phyloP scores from a whole-genome alignment of 176 grass and related monocot genomes.

The Musa itinerans region DNA sequence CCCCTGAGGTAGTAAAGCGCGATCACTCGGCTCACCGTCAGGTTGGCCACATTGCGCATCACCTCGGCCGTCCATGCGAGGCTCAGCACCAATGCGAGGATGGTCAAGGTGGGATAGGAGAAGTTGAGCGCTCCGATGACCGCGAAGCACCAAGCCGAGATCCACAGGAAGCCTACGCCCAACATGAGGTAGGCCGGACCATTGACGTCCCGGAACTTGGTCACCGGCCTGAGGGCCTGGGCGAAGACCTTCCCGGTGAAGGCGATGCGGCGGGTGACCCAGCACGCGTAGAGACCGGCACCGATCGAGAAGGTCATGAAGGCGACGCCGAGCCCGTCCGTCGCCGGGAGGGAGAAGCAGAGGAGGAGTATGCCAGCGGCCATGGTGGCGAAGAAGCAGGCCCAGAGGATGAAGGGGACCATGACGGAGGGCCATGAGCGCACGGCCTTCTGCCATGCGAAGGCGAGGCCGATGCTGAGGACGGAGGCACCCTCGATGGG shows the following conservation, averaged over 20 bases:
- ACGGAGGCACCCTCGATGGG: slow-evolving; percentile 61
- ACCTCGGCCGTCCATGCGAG: slow-evolving; percentile 87
- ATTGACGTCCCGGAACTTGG: slow-evolving; percentile 66
- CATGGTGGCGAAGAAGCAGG: slow-evolving; percentile 51
- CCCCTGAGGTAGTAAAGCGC: slow-evolving; percentile 97
- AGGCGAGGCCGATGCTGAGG: slow-evolving; percentile 72
- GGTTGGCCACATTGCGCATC: slow-evolving; percentile 93
- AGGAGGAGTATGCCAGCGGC: slow-evolving; percentile 67
- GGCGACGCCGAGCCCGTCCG: slow-evolving; percentile 49
- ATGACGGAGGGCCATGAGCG: slow-evolving; percentile 55
- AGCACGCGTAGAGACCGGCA: slow-evolving; percentile 79
- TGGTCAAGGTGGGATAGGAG: slow-evolving; percentile 60
- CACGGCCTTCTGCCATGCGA: slow-evolving; percentile 90
- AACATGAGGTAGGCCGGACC: slow-evolving; percentile 91
- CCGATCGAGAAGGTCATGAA: slow-evolving; percentile 84
- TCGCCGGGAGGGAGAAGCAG: slow-evolving; percentile 73
- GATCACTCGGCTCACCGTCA: slow-evolving; percentile 85
- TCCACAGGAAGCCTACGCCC: slow-evolving; percentile 65
- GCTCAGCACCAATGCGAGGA: slow-evolving; percentile 65
- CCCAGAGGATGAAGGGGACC: slow-evolving; percentile 82
- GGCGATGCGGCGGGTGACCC: slow-evolving; percentile 53
- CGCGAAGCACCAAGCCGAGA: slow-evolving; percentile 72
- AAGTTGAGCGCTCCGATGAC: slow-evolving; percentile 82
- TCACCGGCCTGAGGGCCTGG: slow-evolving; percentile 45
- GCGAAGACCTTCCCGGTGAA: slow-evolving; percentile 67